Conservation (phyloP, 2,329 filamentous ascomycete species). For the Exophiala sideris region DNA sequence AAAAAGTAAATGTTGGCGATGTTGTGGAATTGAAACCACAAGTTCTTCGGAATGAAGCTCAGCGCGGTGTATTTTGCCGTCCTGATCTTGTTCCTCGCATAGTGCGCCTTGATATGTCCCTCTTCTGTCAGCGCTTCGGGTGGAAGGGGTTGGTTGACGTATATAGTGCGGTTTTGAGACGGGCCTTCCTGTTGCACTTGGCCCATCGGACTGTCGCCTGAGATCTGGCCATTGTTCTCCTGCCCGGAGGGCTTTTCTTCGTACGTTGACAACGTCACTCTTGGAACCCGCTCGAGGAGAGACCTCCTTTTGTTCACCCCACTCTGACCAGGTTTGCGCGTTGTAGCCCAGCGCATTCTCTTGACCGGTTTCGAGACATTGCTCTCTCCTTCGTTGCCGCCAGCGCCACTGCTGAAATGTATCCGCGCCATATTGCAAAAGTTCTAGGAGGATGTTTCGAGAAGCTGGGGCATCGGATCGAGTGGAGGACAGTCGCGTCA, state of each 20-base stretch:
- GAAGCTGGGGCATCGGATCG: neutral
- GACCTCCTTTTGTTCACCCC: slow-evolving; percentile 76
- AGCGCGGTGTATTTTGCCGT: slow-evolving; percentile 96
- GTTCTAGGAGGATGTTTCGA: neutral
- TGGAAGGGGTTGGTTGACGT: slow-evolving; percentile 82
- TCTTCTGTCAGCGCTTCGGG: slow-evolving; percentile 73
- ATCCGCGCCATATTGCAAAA: slow-evolving; percentile 23
- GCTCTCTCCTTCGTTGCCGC: slow-evolving; percentile 29
- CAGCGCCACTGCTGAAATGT: slow-evolving; percentile 17
- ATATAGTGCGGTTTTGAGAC: slow-evolving; percentile 59
- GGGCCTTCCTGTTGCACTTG: slow-evolving; percentile 32
- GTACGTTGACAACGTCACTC: slow-evolving; percentile 59
- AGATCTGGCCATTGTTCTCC: slow-evolving; percentile 33
- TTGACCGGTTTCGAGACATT: slow-evolving; percentile 64
- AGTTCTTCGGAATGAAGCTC: slow-evolving; percentile 92
- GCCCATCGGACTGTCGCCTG: slow-evolving; percentile 23
- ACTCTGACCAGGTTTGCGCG: slow-evolving; percentile 72
- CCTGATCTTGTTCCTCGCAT: slow-evolving; percentile 90
- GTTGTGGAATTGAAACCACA: slow-evolving; percentile 98
- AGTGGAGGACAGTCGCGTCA: neutral
- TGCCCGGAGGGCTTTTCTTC: slow-evolving; percentile 40
- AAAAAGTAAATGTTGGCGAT: slow-evolving; percentile 98
- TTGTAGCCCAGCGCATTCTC: slow-evolving; percentile 93
- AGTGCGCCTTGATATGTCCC: slow-evolving; percentile 67
- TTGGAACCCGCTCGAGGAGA: slow-evolving; percentile 72